Percentiles rank a stretch among this genome's conserved stretches.
Evolutionary conservation across 208 protist species (phyloP).

Genomic region (Crithidia expoeki): DNA sequence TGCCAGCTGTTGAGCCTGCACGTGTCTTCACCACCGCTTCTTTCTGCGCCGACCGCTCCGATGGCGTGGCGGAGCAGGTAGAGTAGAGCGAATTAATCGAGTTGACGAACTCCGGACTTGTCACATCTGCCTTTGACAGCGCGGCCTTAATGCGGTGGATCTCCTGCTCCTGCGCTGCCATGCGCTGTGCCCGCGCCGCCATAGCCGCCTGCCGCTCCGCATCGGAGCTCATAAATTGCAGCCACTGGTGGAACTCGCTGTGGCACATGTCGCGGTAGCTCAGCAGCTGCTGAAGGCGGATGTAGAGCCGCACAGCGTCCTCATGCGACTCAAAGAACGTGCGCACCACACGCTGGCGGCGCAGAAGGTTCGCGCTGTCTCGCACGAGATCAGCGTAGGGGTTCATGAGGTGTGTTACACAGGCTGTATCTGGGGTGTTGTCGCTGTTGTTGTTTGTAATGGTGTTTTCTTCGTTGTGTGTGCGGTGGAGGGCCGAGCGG

Average conservation of each 20-base stretch:
- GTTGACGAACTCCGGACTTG: constrained; percentile 15
- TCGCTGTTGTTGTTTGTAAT: constrained; percentile 1
- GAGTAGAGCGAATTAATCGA: constrained; percentile 20
- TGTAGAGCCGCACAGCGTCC: constrained; percentile 27
- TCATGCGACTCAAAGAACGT: constrained; percentile 33
- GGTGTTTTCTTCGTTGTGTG: no score
- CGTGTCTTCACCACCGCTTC: no score
- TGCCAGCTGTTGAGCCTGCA: no score
- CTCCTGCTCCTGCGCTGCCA: constrained; percentile 3
- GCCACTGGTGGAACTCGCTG: constrained; percentile 24
- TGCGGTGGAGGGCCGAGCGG: not conserved
- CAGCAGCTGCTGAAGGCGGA: constrained; percentile 24
- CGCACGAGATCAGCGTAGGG: constrained; percentile 13
- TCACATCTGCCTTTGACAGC: not conserved
- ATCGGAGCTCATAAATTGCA: constrained; percentile 8
- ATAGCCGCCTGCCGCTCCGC: constrained; percentile 2
- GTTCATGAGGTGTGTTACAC: not conserved
- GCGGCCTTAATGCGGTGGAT: constrained; percentile 13
- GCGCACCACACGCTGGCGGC: constrained; percentile 15
- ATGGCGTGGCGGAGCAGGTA: not conserved
- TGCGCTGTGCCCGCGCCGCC: not conserved
- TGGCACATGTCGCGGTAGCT: constrained; percentile 14
- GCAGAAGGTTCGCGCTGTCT: constrained; percentile 12
- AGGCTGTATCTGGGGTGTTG: not conserved
- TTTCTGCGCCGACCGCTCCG: not conserved